Conservation (phyloP, 805 yeast genomes). For the Huiozyma sinensis region DNA sequence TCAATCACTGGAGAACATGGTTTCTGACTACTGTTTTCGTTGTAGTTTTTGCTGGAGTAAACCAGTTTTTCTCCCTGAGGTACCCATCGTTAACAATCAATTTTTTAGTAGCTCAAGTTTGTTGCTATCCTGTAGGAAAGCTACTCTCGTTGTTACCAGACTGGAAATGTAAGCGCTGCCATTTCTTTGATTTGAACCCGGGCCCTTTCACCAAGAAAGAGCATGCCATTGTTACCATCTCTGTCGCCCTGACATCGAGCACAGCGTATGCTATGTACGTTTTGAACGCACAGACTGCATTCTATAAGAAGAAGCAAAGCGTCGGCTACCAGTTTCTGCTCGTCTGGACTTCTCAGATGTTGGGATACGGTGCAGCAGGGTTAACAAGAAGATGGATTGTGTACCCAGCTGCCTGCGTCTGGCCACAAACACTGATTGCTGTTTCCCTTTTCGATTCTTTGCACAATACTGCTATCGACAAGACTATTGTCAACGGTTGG, state of each 20-base stretch:
- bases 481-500: constrained; percentile 49
- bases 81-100: constrained; percentile 41
- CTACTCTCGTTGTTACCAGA: constrained; percentile 35
- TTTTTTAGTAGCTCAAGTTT: constrained; percentile 41
- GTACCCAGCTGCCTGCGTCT: constrained; percentile 48
- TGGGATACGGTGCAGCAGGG: constrained; percentile 62
- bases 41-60: constrained; percentile 45
- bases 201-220: constrained; percentile 45
- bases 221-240: constrained; percentile 40
- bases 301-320: constrained; percentile 36
- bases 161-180: constrained; percentile 22
- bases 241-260: constrained; percentile 32
- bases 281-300: constrained; percentile 37
- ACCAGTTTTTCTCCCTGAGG: constrained; percentile 45
- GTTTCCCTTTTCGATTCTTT: constrained; percentile 47
- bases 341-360: constrained; percentile 46
- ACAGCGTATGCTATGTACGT: constrained; percentile 51
- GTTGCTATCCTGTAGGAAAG: constrained; percentile 45
- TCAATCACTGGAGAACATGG: constrained; percentile 49
- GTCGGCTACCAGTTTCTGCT: constrained; percentile 40
- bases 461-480: constrained; percentile 30
- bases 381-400: constrained; percentile 46
- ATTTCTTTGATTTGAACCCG: constrained; percentile 37
- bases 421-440: constrained; percentile 55
- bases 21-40: constrained; percentile 39